These are phyloP conservation scores for Kuraishia molischiana DNA, from an alignment of 805 yeast genomes.

Conservation along the genomic window DNA sequence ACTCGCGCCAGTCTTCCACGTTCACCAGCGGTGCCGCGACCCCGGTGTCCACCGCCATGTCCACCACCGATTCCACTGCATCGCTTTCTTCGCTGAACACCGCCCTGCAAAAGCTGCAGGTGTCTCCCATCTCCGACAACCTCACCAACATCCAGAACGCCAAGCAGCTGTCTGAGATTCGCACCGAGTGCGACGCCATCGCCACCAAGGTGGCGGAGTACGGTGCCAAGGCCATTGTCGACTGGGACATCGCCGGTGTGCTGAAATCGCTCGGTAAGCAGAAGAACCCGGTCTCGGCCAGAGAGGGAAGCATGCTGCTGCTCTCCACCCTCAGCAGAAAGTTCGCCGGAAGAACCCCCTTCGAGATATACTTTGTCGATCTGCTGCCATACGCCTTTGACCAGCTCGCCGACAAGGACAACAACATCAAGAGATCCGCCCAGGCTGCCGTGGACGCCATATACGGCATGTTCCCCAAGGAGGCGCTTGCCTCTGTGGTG, in stretches of 20 bases:
- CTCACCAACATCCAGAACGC: slow-evolving; percentile 43
- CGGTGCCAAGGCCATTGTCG: slow-evolving; percentile 40
- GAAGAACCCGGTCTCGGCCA: slow-evolving; percentile 61
- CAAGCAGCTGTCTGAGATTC: slow-evolving; percentile 41
- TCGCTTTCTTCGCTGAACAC: slow-evolving; percentile 59
- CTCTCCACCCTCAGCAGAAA: slow-evolving; percentile 44
- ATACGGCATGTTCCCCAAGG: slow-evolving; percentile 61
- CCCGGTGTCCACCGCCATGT: slow-evolving; percentile 14
- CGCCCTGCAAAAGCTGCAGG: slow-evolving; percentile 54
- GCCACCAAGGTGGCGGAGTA: slow-evolving; percentile 35
- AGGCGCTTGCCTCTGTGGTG: slow-evolving; percentile 67
- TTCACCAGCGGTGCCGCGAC: slow-evolving; percentile 19
- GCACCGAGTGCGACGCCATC: slow-evolving; percentile 42
- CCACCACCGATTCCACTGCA: slow-evolving; percentile 44
- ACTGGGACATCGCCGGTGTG: slow-evolving; percentile 59
- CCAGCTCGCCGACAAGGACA: slow-evolving; percentile 78
- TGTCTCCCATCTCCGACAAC: slow-evolving; percentile 57
- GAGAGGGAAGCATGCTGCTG: slow-evolving; percentile 69
- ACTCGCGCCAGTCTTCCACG: slow-evolving; percentile 14
- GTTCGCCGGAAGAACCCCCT: slow-evolving; percentile 60
- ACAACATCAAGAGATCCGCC: slow-evolving; percentile 79
- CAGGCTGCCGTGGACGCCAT: slow-evolving; percentile 65
- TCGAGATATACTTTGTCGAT: slow-evolving; percentile 63
- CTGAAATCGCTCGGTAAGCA: slow-evolving; percentile 59
- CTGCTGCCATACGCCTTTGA: slow-evolving; percentile 60